Conservation (phyloP, 441 rosid species). For the Croton setiger region DNA sequence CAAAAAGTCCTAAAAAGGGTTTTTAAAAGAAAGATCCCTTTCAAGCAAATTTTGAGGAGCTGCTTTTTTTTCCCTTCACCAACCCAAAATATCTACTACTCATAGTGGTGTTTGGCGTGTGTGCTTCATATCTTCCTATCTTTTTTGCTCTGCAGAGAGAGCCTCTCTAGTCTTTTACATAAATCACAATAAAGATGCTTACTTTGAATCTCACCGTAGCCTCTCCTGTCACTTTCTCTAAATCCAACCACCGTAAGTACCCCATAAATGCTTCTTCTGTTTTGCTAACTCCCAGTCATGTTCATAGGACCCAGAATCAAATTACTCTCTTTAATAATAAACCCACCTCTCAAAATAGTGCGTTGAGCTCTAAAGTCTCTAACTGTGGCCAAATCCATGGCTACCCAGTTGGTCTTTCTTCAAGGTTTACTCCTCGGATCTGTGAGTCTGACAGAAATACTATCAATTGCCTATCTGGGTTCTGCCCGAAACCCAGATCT, state of each 20-base stretch:
- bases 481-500: slow-evolving; percentile 35
- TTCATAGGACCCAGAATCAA: slow-evolving; percentile 29
- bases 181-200: slow-evolving; percentile 26
- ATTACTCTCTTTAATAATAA: slow-evolving; percentile 29
- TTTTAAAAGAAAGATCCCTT: background rate
- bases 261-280: slow-evolving; percentile 31
- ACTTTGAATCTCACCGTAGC: slow-evolving; percentile 36
- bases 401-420: slow-evolving; percentile 36
- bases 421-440: slow-evolving; percentile 34
- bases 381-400: slow-evolving; percentile 21
- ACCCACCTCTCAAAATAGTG: slow-evolving; percentile 18
- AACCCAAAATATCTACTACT: background rate
- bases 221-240: slow-evolving; percentile 37
- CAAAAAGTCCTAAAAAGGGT: background rate
- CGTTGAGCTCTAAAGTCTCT: slow-evolving; percentile 14
- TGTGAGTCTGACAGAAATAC: slow-evolving; percentile 21
- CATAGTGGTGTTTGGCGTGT: background rate
- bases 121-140: background rate
- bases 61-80: background rate
- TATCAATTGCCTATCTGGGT: slow-evolving; percentile 23
- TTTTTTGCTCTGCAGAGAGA: slow-evolving; percentile 23
- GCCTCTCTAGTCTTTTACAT: slow-evolving; percentile 10
- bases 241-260: slow-evolving; percentile 24
- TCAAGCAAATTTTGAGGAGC: background rate
- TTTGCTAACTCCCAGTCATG: slow-evolving; percentile 32